Evolutionary conservation across 306 rosid genomes (phyloP), one percentile per base, ranked within the genome.

Genomic region (Pachyrhizus erosus): DNA sequence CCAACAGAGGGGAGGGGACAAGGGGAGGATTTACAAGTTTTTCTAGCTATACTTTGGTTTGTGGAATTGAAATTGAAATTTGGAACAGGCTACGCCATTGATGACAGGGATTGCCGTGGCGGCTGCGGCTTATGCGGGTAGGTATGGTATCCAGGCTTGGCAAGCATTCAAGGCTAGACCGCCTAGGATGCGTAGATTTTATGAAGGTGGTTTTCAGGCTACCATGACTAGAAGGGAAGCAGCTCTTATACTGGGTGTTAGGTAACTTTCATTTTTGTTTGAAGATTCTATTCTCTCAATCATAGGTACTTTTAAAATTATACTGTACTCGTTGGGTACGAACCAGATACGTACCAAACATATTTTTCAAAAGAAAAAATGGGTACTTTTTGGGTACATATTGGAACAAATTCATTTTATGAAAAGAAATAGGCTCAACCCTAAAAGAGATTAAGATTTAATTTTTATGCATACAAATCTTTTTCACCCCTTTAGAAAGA

Each of bases 81-180:
- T 83, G 82, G 49, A 62, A 73, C 83, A 94, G 97, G 87, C 83
- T 48, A 77, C 94, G 9, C 93, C 96, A 1, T 83, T 94, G 58
- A 12, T 90, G 9, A 86, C 94, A 9, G 96, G 96, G 73, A 0
- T 90, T 42, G 91, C 90, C 37, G 92, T 92, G 42, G 98, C 98
- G 37, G 98, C 96, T 1, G 89, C 96, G 65, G 98, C 98, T 52
- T 92, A 88, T 83, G 98, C 91, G 0, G 93, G 91, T n/a, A 89
- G 83, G 70, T 91, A 84, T 80, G 76, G 96, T n/a, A 88, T 94
- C 45, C 81, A 29, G 62, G 96, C 97, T 80, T 94, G 97, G 98
- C 93, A 92, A 76, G 92, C 94, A 67, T 85, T 92, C 85, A 91
- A 88, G 87, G 88, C 87, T 23, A 77, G 82, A 5, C 94, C 77